Evolutionary conservation across 768 basidiomycete species (phyloP), one percentile per base, ranked within the genome.

Genomic region (Saitozyma sp.): DNA sequence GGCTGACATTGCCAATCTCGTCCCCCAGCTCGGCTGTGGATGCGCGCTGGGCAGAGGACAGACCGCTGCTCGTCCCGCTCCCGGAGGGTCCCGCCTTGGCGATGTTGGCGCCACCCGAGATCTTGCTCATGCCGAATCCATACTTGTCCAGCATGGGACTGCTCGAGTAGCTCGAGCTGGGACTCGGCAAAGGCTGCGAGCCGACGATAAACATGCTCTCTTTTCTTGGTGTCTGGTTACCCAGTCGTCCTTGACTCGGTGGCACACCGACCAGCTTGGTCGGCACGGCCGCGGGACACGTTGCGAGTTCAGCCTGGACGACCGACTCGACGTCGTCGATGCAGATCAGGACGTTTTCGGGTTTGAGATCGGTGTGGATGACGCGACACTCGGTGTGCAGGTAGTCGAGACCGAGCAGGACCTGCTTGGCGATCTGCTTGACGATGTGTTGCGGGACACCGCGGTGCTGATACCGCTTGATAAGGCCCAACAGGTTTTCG

Each of bases 381-480:
- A 99, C 91, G 46, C 92, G 91, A 77, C 96, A 99, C 78, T 90
- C 91, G 52, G 91, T 86, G 75, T 99, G 96, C 86, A 99, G 92
- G 82, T 98, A 99, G 77, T 98, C 95, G 54, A 99, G 83, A 7
- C 96, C 96, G 20, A 97, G 85, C 5, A 98, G 83, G 20, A 98
- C 87, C 79, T 98, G 96, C 79, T 97, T 97, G 37, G 93, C 92
- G 71, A 98, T 97, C 80, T 98, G 96, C 74, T 88, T 89, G 67
- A 95, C 92, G 68, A 98, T 82, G 54, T 83, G 87, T 84, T 92
- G 90, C 13, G 95, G 94, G 0, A 98, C 94, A 67, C 95, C 95
- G 72, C 95, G 93, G 82, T 92, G 93, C 83, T 98, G 94, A 82
- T 98, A 92, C 10, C 95, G 86, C 81, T 96, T 97, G 85, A 98